Percentiles rank a stretch among this genome's conserved stretches.
These are phyloP conservation scores for Sorghum bicolor DNA, from an alignment of 176 grass and related monocot genomes.

Conservation along the genomic window Sorghum_bicolor_NCBIv3 NC_012875.2:57349501-57350000, in stretches of 20 bases:
- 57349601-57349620: conserved; percentile 54
- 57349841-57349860: conserved; percentile 1
- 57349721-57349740: not conserved
- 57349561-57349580: too few species aligned
- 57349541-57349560: too few species aligned
- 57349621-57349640: conserved; percentile 55
- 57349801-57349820: conserved; percentile 46
- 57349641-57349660: too few species aligned
- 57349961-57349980: conserved; percentile 14
- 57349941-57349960: conserved; percentile 39
- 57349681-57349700: not conserved
- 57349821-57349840: conserved; percentile 19
- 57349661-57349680: conserved; percentile 45
- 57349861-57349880: not conserved
- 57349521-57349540: too few species aligned
- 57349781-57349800: not conserved
- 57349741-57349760: not conserved
- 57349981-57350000: conserved; percentile 25
- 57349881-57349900: conserved; percentile 40
- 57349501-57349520: too few species aligned
- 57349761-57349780: not conserved
- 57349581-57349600: not conserved
- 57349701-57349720: conserved; percentile 46
- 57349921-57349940: conserved; percentile 26
- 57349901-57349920: conserved; percentile 54